phyloP scores from a whole-genome alignment of 192 early-diverging fungal genomes.

The Gaertneriomyces sp. region DNA sequence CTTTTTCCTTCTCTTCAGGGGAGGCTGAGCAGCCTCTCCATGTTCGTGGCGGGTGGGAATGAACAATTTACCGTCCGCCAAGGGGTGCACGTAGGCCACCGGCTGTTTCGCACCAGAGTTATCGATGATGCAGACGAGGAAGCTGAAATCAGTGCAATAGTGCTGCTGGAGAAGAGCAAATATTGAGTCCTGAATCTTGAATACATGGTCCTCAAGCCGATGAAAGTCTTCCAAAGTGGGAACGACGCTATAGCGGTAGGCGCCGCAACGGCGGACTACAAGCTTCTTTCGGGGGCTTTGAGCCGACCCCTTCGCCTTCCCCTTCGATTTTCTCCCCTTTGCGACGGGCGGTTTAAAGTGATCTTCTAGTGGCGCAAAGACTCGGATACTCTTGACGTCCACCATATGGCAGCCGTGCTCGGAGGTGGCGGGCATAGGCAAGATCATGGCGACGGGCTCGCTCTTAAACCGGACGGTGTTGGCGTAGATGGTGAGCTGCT shows the following conservation, averaged over 20 bases:
- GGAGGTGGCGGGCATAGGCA: constrained; percentile 5
- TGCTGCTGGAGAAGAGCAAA: constrained; percentile 5
- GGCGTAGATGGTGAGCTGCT: constrained; percentile 5
- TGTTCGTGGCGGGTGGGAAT: constrained; percentile 5
- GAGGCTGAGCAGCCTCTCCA: not conserved
- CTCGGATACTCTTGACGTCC: constrained; percentile 1
- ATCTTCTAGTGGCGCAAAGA: constrained; percentile 1
- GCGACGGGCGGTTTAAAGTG: not conserved
- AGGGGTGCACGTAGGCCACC: constrained; percentile 3
- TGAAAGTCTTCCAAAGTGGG: constrained; percentile 5
- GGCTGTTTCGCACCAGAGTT: constrained; percentile 1
- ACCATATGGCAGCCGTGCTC: constrained; percentile 2
- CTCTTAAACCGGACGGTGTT: not conserved
- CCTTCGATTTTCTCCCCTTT: no score
- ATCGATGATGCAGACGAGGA: constrained; percentile 5
- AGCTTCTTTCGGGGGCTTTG: not conserved
- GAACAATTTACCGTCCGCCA: constrained; percentile 1
- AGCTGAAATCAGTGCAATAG: constrained; percentile 2
- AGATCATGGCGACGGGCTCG: constrained; percentile 3
- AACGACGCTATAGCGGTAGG: constrained; percentile 5
- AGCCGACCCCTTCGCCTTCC: not conserved
- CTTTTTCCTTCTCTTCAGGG: not conserved
- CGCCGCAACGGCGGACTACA: constrained; percentile 1
- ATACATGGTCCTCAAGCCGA: constrained; percentile 3
- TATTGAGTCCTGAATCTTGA: constrained; percentile 2